Base-by-base conservation (phyloP, 2,329 filamentous ascomycete species). In the Sporothrix dimorphospora region DNA sequence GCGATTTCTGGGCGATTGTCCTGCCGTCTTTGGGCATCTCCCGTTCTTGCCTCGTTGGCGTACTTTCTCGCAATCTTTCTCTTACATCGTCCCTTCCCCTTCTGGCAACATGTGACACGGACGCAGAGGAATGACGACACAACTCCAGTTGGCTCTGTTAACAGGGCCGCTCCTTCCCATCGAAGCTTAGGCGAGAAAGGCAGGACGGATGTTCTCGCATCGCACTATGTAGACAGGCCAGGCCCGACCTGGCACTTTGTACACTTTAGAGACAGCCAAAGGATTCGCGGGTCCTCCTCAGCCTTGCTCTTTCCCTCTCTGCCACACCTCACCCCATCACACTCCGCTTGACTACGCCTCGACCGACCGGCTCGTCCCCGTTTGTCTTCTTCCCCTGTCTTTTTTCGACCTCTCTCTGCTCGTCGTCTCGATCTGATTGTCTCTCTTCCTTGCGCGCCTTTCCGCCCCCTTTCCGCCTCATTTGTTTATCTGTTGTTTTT, bases 231-330 rank as follows among this genome's bases (percentile, higher is more conserved):
- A 34, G 30, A 34, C 30, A 34, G 30, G 30, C 30, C 30, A 34
- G 30, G 6, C 30, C 30, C 30, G 30, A 27, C 51, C 11, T 55
- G 27, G 55, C 55, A 19, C 14, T 59, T n/a, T 4, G 16, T 59
- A 16, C 27, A 61, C 30, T 21, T 40, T 19, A 19, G 19, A 34
- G 34, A 19, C 2, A 21, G n/a, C 53, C 53, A 30, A 59, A 21
- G 30, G 34, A 63, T 42, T 21, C 38, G 57, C 19, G 57, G 57
- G 57, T 42, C 45, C 42, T n/a, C 42, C 63, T 67, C 45, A 67
- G 65, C 65, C 65, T 67, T 67, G 65, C 65, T 67, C 65, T 51
- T 67, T 49, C 65, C 63, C 27, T 38, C 27, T 47, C 45, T 67
- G 63, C 24, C 63, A 66, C 63, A 34, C 24, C 63, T 47, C 61